A percentile compares a stretch with the other conserved stretches of the same genome.
These are phyloP conservation scores for Physcia stellaris DNA, from an alignment of 495 filamentous ascomycete species.

Conservation along the genomic window DNA sequence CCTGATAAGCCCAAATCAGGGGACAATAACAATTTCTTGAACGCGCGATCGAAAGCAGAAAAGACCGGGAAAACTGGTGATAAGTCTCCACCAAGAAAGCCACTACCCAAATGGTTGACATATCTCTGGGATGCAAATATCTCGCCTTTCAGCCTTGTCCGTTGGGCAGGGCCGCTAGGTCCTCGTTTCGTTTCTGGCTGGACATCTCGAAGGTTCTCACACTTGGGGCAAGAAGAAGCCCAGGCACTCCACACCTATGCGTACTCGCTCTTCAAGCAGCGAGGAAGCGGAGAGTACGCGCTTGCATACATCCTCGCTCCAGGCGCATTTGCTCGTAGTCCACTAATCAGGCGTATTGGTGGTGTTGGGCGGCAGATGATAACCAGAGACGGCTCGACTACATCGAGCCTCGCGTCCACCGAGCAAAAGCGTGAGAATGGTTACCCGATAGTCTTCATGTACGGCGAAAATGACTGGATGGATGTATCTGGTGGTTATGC, in stretches of 20 bases:
- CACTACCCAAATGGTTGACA: constrained; percentile 68
- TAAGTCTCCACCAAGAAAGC: constrained; percentile 38
- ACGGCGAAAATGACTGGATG: constrained; percentile 98
- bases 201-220: constrained; percentile 84
- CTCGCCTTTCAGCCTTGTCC: constrained; percentile 81
- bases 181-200: constrained; percentile 88
- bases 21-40: constrained; percentile 47
- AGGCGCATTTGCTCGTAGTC: constrained; percentile 80
- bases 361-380: constrained; percentile 64
- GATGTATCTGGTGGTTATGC: constrained; percentile 77
- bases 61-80: constrained; percentile 16
- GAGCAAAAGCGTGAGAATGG: constrained; percentile 48
- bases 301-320: constrained; percentile 87
- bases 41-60: constrained; percentile 29
- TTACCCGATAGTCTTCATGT: constrained; percentile 80
- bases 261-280: constrained; percentile 85
- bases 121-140: constrained; percentile 97
- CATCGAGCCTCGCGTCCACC: constrained; percentile 14
- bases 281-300: constrained; percentile 89
- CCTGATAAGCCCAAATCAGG: constrained; percentile 24
- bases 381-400: constrained; percentile 15
- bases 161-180: constrained; percentile 81
- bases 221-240: constrained; percentile 68
- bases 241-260: constrained; percentile 80
- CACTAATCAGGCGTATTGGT: constrained; percentile 73